Evolutionary conservation across 768 basidiomycete species (phyloP).

Genomic region (Russula virescens): DNA sequence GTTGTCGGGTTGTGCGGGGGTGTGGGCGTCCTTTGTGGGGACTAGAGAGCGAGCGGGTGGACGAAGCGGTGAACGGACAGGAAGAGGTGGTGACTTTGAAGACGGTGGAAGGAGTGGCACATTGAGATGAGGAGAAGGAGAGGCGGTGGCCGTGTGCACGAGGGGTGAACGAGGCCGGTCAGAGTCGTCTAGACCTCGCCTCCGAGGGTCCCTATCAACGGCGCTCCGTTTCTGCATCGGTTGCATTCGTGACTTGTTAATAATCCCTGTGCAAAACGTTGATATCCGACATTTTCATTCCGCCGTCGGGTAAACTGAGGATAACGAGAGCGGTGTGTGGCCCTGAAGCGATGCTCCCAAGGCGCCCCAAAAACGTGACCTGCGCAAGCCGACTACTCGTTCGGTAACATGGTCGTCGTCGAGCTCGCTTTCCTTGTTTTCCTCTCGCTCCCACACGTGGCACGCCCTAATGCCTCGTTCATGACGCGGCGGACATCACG

Average conservation of each 20-base stretch:
- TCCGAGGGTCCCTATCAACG: background rate
- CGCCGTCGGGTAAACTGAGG: background rate
- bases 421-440: background rate
- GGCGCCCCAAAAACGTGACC: background rate
- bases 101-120: constrained; percentile 12
- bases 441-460: background rate
- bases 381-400: background rate
- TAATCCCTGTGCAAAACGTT: no score
- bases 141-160: constrained; percentile 27
- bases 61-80: constrained; percentile 31
- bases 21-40: constrained; percentile 10
- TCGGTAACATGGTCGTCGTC: background rate
- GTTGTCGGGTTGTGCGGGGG: background rate
- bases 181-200: constrained; percentile 14
- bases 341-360: no score
- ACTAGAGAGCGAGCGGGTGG: constrained; percentile 24
- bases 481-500: background rate
- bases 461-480: no score
- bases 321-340: background rate
- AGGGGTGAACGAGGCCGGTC: constrained; percentile 33
- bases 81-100: constrained; percentile 28
- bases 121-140: constrained; percentile 23
- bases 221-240: constrained; percentile 17
- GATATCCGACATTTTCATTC: no score
- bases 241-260: no score